A percentile compares a stretch with the other conserved stretches of the same genome.
These are phyloP conservation scores for Cymbomonas tetramitiformis DNA, from an alignment of 139 green algal species.

Conservation along the genomic window DNA sequence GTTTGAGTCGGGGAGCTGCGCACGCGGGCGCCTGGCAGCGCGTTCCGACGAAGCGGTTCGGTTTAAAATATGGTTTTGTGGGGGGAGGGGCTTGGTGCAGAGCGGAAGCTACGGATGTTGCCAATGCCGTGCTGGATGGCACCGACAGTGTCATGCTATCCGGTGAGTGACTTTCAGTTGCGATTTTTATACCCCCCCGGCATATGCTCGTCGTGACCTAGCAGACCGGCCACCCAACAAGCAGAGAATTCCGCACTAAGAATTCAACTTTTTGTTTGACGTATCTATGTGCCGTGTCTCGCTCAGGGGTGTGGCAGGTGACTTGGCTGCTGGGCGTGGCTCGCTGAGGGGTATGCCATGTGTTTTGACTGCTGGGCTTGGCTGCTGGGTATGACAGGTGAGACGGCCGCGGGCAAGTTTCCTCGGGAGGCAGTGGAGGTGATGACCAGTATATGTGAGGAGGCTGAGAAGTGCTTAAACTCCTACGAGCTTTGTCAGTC, in stretches of 20 bases:
- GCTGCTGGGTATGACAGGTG: too few relatives aligned
- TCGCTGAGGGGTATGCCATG: too few relatives aligned
- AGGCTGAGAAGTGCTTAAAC: constrained; percentile 13
- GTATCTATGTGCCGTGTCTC: constrained; percentile 43
- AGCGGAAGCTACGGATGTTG: constrained; percentile 40
- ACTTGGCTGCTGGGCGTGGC: too few relatives aligned
- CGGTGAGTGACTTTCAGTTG: constrained; percentile 53
- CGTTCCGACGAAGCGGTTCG: too few relatives aligned
- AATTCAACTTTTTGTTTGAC: not conserved
- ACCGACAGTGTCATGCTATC: constrained; percentile 87
- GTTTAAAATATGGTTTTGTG: too few relatives aligned
- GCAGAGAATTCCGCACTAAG: too few relatives aligned
- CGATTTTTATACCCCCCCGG: constrained; percentile 5
- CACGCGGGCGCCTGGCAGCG: too few relatives aligned
- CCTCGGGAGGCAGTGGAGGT: constrained; percentile 62
- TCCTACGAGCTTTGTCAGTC: not conserved
- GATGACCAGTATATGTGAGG: constrained; percentile 15
- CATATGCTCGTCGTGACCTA: constrained; percentile 9
- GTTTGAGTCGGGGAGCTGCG: too few relatives aligned
- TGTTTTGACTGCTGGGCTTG: too few relatives aligned
- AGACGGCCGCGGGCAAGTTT: constrained; percentile 83
- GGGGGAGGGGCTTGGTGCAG: too few relatives aligned
- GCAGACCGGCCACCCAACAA: not conserved
- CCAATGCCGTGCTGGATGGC: constrained; percentile 37
- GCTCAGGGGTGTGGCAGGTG: constrained; percentile 81